These are phyloP conservation scores for Macrolepiota albuminosa DNA, from an alignment of 768 basidiomycete genomes.

Conservation along the genomic window DNA sequence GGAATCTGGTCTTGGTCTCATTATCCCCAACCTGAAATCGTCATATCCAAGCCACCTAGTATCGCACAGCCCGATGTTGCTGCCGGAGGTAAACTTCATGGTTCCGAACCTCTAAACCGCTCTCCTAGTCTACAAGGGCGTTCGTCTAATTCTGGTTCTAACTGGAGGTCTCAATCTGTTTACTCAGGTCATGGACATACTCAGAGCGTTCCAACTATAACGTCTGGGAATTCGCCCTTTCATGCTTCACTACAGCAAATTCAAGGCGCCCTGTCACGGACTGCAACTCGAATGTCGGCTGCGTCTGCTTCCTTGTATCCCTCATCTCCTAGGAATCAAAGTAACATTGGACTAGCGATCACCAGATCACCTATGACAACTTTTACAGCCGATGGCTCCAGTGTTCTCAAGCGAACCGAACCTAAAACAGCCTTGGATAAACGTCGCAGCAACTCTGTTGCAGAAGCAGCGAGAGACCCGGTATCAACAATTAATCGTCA, in stretches of 20 bases:
- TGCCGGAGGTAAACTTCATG: conserved; percentile 7
- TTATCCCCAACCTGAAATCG: conserved; percentile 35
- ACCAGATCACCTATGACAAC: conserved; percentile 25
- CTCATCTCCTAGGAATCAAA: conserved; percentile 30
- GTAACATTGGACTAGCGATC: conserved; percentile 31
- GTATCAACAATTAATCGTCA: conserved; percentile 22
- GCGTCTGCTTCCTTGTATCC: conserved; percentile 47
- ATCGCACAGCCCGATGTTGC: conserved; percentile 3
- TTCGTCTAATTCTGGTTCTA: conserved; percentile 5
- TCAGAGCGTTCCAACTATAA: conserved; percentile 12
- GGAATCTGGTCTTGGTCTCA: conserved; percentile 56
- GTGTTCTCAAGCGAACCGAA: conserved; percentile 31
- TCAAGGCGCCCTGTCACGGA: conserved; percentile 33
- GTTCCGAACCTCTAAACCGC: conserved; percentile 8
- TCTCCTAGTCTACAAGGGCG: conserved; percentile 13
- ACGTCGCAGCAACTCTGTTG: conserved; percentile 15
- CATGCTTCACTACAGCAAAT: conserved; percentile 33
- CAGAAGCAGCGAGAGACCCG: conserved; percentile 12
- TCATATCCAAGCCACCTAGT: conserved; percentile 12
- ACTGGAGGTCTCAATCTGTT: conserved; percentile 16
- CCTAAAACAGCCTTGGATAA: conserved; percentile 23
- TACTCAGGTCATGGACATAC: conserved; percentile 22
- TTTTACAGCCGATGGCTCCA: conserved; percentile 38
- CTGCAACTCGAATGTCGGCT: conserved; percentile 32
- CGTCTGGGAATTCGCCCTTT: conserved; percentile 19